Conservation (phyloP, 768 basidiomycete genomes). For the Tylopilus sp. region DNA sequence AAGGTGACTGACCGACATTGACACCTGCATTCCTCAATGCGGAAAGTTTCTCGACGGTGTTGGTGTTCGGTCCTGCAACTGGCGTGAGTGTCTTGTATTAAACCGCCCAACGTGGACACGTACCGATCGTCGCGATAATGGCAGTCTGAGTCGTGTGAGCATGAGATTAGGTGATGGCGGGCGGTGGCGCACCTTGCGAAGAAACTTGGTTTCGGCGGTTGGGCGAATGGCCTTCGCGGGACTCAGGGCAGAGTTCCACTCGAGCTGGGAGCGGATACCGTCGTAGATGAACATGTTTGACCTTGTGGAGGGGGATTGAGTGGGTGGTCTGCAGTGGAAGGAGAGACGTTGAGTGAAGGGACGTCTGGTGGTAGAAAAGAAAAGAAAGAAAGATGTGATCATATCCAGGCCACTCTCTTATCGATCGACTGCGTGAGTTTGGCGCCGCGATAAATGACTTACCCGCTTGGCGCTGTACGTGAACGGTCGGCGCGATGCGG, state of each 20-base stretch:
- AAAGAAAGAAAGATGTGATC: slow-evolving; percentile 4
- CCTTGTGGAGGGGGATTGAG: slow-evolving; percentile 10
- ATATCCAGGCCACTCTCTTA: slow-evolving; percentile 9
- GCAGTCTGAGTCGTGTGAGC: slow-evolving; percentile 61
- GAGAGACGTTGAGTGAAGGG: slow-evolving; percentile 11
- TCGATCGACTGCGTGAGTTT: slow-evolving; percentile 15
- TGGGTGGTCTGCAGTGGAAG: slow-evolving; percentile 7
- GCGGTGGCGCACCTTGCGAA: slow-evolving; percentile 73
- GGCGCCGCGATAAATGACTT: slow-evolving; percentile 9
- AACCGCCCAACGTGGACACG: slow-evolving; percentile 16
- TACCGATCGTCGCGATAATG: slow-evolving; percentile 98
- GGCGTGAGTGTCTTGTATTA: slow-evolving; percentile 4
- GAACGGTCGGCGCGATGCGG: slow-evolving; percentile 7
- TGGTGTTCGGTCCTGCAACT: slow-evolving; percentile 83
- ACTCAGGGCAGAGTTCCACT: slow-evolving; percentile 86
- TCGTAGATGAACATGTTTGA: slow-evolving; percentile 51
- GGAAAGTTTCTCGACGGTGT: slow-evolving; percentile 82
- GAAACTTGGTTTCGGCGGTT: slow-evolving; percentile 76
- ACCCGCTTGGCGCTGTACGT: slow-evolving; percentile 19
- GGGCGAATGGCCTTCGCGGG: slow-evolving; percentile 68
- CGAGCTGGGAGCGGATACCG: slow-evolving; percentile 76
- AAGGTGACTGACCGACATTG: slow-evolving; percentile 79
- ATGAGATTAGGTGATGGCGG: background rate
- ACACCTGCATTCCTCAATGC: slow-evolving; percentile 89
- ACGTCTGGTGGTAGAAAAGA: slow-evolving; percentile 16